Evolutionary conservation across 2,329 filamentous ascomycete genomes (phyloP), one percentile per base, ranked within the genome.

Genomic region (Drechslerella coelobrocha): DNA sequence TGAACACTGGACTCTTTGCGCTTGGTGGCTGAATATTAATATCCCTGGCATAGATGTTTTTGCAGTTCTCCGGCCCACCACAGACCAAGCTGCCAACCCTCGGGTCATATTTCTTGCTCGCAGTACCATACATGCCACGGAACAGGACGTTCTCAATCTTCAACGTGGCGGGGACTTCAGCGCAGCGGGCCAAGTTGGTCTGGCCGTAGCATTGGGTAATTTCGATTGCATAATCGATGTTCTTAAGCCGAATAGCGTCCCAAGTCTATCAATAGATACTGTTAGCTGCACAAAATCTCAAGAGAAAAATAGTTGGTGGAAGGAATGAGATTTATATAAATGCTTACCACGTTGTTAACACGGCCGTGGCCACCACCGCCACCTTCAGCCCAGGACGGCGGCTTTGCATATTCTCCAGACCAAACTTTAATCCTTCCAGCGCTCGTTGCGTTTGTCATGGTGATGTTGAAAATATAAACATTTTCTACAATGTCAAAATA

Each of bases 401-500:
- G 84, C 82, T 5, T 81, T 74, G 21, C 56, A 37, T 61, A 68
- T 50, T 82, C 76, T 26, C 86, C 86, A 0, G 88, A 87, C 88
- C 88, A 90, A 59, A 89, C 87, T 78, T 90, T 90, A 79, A 91
- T 89, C 66, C 88, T 84, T 0, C 88, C 88, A 26, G 85, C 87
- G 73, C 89, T 61, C 2, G 65, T 71, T 21, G 84, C 83, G 74
- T 88, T 85, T 51, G 81, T 80, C 82, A 87, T 84, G 29, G 81
- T 83, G 37, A 83, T 80, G 73, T 87, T 87, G 78, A 83, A 85
- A 61, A 88, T 83, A 74, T 86, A 85, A n/a, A 90, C 76, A 73
- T 90, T 86, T 77, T 89, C 83, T 1, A 90, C 86, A 43, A 89
- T 86, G 73, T 90, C 88, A 14, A 83, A 83, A 72, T 86, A 82